A percentile compares a stretch with the other conserved stretches of the same genome.
These are phyloP conservation scores for Globisporangium splendens DNA, from an alignment of 352 stramenopile species.

Conservation along the genomic window DNA sequence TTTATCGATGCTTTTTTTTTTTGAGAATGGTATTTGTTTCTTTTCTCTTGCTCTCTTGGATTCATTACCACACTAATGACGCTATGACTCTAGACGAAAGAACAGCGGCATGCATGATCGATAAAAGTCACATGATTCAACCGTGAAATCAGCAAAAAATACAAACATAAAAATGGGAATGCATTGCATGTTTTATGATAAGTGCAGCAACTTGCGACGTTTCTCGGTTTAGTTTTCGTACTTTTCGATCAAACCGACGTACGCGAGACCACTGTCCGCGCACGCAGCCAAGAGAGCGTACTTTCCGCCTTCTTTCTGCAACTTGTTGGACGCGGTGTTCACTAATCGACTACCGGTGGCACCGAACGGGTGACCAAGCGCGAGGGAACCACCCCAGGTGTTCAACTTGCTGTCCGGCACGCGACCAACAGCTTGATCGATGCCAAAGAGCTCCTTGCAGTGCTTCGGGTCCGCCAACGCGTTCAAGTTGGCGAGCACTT, in stretches of 20 bases:
- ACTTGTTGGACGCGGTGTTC: slow-evolving; percentile 96
- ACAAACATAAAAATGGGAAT: no score
- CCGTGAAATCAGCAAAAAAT: no score
- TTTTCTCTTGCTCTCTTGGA: background rate
- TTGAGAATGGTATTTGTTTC: background rate
- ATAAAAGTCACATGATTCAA: no score
- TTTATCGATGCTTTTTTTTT: background rate
- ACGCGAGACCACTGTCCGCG: slow-evolving; percentile 96
- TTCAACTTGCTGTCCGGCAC: slow-evolving; percentile 96
- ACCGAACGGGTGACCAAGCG: slow-evolving; percentile 97
- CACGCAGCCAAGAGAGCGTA: slow-evolving; percentile 97
- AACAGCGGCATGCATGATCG: no score
- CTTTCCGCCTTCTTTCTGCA: slow-evolving; percentile 94
- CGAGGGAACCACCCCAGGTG: slow-evolving; percentile 95
- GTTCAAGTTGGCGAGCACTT: slow-evolving; percentile 97
- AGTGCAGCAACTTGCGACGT: background rate
- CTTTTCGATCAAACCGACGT: slow-evolving; percentile 93
- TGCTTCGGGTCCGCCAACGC: slow-evolving; percentile 94
- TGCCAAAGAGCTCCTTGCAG: slow-evolving; percentile 93
- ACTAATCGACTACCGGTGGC: slow-evolving; percentile 95
- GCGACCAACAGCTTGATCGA: slow-evolving; percentile 87
- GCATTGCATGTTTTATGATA: no score
- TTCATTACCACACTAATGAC: background rate
- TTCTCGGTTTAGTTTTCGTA: slow-evolving; percentile 52
- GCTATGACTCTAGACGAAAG: no score